These are phyloP conservation scores for Globisporangium splendens DNA, from an alignment of 352 stramenopile genomes.

Conservation along the genomic window DNA sequence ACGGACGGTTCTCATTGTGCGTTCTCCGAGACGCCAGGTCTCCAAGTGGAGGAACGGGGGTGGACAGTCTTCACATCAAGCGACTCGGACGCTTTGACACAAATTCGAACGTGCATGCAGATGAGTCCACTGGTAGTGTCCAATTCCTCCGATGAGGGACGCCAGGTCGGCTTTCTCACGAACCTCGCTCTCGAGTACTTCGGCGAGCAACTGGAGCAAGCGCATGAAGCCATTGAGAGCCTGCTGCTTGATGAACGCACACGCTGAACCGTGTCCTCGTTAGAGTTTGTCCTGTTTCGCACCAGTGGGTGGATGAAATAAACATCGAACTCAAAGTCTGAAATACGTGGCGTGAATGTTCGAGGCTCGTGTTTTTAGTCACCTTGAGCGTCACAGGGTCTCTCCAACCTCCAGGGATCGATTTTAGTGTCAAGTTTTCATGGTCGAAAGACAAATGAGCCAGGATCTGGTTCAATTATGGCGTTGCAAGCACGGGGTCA, in stretches of 20 bases:
- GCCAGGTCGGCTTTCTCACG: slow-evolving; percentile 24
- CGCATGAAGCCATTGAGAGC: slow-evolving; percentile 28
- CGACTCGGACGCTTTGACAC: slow-evolving; percentile 4
- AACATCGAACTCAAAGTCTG: too few species aligned
- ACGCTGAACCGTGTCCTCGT: background rate
- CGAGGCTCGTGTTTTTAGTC: slow-evolving; percentile 22
- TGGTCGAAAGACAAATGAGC: slow-evolving; percentile 1
- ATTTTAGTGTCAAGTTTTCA: slow-evolving; percentile 13
- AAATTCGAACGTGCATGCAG: slow-evolving; percentile 24
- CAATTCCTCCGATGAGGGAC: slow-evolving; percentile 5
- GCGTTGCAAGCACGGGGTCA: too few species aligned
- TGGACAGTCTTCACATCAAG: slow-evolving; percentile 5
- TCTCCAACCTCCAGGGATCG: background rate
- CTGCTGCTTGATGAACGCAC: slow-evolving; percentile 20
- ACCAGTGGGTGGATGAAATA: too few species aligned
- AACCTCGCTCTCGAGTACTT: slow-evolving; percentile 31
- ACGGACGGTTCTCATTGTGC: slow-evolving; percentile 3
- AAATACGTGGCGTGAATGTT: too few species aligned
- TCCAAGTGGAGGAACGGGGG: slow-evolving; percentile 5
- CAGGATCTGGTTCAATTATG: too few species aligned
- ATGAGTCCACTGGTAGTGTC: slow-evolving; percentile 23
- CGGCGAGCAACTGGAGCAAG: slow-evolving; percentile 25
- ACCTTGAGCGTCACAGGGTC: slow-evolving; percentile 4
- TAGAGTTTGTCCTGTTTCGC: too few species aligned
- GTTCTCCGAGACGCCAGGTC: background rate